phyloP scores from a whole-genome alignment of 768 basidiomycete species.

The Cubamyces sp. region DNA sequence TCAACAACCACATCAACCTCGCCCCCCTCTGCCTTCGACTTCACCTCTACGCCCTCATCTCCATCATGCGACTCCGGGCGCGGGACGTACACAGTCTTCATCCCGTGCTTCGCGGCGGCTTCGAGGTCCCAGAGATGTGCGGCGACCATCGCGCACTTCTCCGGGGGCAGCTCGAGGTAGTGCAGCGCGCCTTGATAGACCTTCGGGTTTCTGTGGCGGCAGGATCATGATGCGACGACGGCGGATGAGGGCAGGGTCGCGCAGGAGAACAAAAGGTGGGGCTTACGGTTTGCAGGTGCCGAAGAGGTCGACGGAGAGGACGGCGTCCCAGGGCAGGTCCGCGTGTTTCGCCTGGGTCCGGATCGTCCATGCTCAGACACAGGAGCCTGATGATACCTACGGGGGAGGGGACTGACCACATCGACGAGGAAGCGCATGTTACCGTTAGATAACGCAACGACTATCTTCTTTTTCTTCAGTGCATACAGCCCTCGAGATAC shows the following conservation, averaged over 20 bases:
- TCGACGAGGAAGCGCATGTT: conserved; percentile 63
- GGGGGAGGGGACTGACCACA: conserved; percentile 43
- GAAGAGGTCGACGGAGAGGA: conserved; percentile 65
- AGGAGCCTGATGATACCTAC: no score
- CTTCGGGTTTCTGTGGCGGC: conserved; percentile 47
- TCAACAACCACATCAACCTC: conserved; percentile 59
- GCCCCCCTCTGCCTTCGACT: conserved; percentile 55
- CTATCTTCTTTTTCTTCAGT: conserved; percentile 53
- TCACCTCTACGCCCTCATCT: conserved; percentile 36
- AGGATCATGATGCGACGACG: not conserved
- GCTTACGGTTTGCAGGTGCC: conserved; percentile 65
- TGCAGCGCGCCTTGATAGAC: conserved; percentile 53
- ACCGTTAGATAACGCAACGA: conserved; percentile 63
- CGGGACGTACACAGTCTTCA: conserved; percentile 62
- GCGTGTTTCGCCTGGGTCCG: conserved; percentile 58
- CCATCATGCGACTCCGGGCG: conserved; percentile 50
- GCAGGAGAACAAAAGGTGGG: not conserved
- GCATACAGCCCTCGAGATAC: conserved; percentile 48
- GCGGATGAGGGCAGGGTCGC: not conserved
- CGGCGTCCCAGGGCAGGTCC: conserved; percentile 61
- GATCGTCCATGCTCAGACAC: no score
- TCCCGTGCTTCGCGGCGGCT: conserved; percentile 53
- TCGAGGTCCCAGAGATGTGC: conserved; percentile 61
- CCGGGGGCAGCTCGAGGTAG: conserved; percentile 52
- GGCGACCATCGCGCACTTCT: conserved; percentile 65